Conservation (phyloP, 2,329 filamentous ascomycete species). For the Pseudonectria foliicola region DNA sequence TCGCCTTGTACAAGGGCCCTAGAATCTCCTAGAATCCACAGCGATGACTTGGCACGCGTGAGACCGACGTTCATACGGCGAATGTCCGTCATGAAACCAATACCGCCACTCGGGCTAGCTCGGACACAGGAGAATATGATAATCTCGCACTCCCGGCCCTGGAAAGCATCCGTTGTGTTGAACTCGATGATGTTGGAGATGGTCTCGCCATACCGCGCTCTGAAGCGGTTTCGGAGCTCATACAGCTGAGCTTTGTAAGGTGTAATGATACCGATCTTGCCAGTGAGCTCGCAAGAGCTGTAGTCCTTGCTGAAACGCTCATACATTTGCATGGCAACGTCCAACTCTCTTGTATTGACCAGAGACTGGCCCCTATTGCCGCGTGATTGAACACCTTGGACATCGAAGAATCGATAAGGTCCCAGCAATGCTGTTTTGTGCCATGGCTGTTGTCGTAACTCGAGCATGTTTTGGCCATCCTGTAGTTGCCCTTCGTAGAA, state of each 20-base stretch:
- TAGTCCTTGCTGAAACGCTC: conserved; percentile 71
- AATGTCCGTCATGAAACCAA: conserved; percentile 97
- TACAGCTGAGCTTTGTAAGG: conserved; percentile 92
- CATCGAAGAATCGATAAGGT: conserved; percentile 96
- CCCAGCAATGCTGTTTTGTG: conserved; percentile 74
- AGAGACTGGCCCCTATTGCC: conserved; percentile 82
- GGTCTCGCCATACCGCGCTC: conserved; percentile 60
- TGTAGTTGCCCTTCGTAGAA: conserved; percentile 88
- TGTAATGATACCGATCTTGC: conserved; percentile 94
- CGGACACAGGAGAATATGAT: conserved; percentile 99
- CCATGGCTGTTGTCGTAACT: conserved; percentile 73
- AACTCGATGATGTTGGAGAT: conserved; percentile 84
- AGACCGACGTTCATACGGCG: conserved; percentile 98
- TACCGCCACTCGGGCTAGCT: conserved; percentile 84
- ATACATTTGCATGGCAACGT: conserved; percentile 80
- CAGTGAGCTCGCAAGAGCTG: conserved; percentile 57
- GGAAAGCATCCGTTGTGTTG: conserved; percentile 97
- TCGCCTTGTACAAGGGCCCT: conserved; percentile 77
- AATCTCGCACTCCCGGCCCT: conserved; percentile 92
- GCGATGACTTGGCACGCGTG: conserved; percentile 89
- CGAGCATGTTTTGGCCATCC: conserved; percentile 78
- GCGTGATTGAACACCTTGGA: conserved; percentile 76
- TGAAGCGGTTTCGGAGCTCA: conserved; percentile 71
- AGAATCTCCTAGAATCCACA: conserved; percentile 95
- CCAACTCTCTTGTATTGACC: conserved; percentile 80